These are phyloP conservation scores for Onygenales sp. DNA, from an alignment of 2,329 filamentous ascomycete species.

Conservation along the genomic window DNA sequence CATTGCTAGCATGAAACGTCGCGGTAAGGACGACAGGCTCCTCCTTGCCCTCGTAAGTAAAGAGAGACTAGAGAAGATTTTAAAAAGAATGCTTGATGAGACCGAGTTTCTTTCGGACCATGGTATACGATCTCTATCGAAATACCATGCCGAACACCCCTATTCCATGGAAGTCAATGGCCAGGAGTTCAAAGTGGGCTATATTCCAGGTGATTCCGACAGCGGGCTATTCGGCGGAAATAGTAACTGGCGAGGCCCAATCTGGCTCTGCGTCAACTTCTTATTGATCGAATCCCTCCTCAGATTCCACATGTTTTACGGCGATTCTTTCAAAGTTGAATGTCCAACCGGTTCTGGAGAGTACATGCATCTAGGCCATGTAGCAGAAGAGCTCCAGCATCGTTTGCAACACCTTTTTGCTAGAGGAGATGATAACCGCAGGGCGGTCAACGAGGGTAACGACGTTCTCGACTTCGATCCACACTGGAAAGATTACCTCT, in stretches of 20 bases:
- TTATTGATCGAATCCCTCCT: conserved; percentile 88
- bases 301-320: conserved; percentile 93
- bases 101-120: conserved; percentile 85
- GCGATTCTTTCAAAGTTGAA: conserved; percentile 77
- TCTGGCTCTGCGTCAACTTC: conserved; percentile 96
- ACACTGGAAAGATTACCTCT: conserved; percentile 86
- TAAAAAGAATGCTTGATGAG: conserved; percentile 87
- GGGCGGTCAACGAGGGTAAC: conserved; percentile 78
- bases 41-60: conserved; percentile 86
- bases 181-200: conserved; percentile 76
- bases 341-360: conserved; percentile 90
- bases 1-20: conserved; percentile 83
- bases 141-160: conserved; percentile 79
- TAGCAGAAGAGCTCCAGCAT: conserved; percentile 91
- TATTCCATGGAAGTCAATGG: conserved; percentile 95
- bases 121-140: conserved; percentile 85
- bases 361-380: conserved; percentile 89
- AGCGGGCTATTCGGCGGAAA: conserved; percentile 92
- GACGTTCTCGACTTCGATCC: conserved; percentile 84
- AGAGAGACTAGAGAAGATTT: conserved; percentile 79
- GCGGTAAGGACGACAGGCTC: conserved; percentile 82
- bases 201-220: conserved; percentile 92
- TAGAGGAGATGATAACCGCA: conserved; percentile 70
- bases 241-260: conserved; percentile 94
- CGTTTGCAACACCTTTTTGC: conserved; percentile 86